Base-by-base conservation (phyloP, 163 green algal genomes). In the Scenedesmus sp. region DNA sequence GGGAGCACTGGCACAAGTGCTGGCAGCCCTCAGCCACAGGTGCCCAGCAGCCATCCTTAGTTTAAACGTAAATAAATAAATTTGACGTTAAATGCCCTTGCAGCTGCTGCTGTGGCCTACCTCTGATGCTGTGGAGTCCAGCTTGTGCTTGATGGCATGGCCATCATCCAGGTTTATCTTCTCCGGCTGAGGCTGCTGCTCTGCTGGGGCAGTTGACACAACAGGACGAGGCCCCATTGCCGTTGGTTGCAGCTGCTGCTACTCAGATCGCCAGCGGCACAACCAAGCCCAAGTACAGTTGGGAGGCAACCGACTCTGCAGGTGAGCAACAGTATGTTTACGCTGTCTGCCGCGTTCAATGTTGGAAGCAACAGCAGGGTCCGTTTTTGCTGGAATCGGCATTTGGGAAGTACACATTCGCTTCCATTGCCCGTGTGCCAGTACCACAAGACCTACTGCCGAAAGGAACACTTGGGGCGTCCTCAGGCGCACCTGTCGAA, bases 121-220 rank as follows among this genome's bases (percentile, higher is more conserved):
- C 85, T 93, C 84, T 26, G 76, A 13, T 67, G 90, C 90, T 74
- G 86, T 82, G 26, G 60, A 59, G 54, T 93, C 90, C 52, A 93
- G 79, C 76, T 91, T 88, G 90, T 93, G 79, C 90, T 93, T 93
- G 59, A 93, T 83, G 26, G 85, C 62, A 59, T 84, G 23, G n/a
- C 26, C 74, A 74, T 93, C 90, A 54, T 91, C 54, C 74, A 93
- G 56, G 85, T 89, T 59, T 18, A 90, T 87, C 26, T 93, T 93
- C 67, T 93, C 82, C 57, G 90, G 90, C 70, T 87, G 66, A 13
- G 67, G 66, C 67, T 52, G 54, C 67, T 84, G 23, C 34, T 89
- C 84, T 46, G 62, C 18, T 64, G 84, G 60, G 34, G 84, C 57
- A 62, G 62, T n/a, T 34, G 66, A 62, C 10, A 4, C 54, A 3